Conservation (phyloP, 2,329 filamentous ascomycete species). For the Penicillium griseofulvum region DNA sequence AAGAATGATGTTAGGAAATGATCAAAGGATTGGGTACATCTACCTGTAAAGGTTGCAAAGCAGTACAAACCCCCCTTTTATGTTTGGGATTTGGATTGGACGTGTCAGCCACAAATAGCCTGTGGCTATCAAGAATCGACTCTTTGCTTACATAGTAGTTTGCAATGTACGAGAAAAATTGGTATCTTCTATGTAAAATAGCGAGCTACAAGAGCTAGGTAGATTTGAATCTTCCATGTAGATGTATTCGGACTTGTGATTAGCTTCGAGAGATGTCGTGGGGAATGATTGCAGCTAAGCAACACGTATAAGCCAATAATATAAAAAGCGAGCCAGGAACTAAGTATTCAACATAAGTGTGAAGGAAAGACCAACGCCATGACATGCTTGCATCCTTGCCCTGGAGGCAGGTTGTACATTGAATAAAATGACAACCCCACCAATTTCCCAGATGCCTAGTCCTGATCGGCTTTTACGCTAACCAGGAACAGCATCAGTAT, state of each 20-base stretch:
- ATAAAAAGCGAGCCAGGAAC: constrained; percentile 15
- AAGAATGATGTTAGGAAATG: not conserved
- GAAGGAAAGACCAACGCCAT: constrained; percentile 23
- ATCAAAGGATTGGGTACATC: not conserved
- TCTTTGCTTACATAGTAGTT: no score
- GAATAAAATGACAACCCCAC: not conserved
- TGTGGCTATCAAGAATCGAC: no score
- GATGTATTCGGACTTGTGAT: not conserved
- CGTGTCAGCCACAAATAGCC: not conserved
- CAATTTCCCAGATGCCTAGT: not conserved
- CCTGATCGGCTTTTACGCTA: not conserved
- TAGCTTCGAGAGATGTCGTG: not conserved
- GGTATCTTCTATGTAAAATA: not conserved
- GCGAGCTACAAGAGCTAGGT: not conserved
- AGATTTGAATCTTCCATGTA: not conserved
- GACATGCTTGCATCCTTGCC: constrained; percentile 21
- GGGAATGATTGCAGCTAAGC: not conserved
- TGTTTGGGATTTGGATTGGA: not conserved
- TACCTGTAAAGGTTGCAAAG: not conserved
- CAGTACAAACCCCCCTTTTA: no score
- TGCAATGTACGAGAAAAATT: no score
- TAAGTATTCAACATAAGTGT: constrained; percentile 12
- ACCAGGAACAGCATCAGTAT: not conserved
- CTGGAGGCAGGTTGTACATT: constrained; percentile 7
- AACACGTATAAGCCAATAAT: constrained; percentile 2